Evolutionary conservation across 1,284 basidiomycete genomes (phyloP), one percentile per base, ranked within the genome.

Genomic region (Ceratobasidium theobromae): DNA sequence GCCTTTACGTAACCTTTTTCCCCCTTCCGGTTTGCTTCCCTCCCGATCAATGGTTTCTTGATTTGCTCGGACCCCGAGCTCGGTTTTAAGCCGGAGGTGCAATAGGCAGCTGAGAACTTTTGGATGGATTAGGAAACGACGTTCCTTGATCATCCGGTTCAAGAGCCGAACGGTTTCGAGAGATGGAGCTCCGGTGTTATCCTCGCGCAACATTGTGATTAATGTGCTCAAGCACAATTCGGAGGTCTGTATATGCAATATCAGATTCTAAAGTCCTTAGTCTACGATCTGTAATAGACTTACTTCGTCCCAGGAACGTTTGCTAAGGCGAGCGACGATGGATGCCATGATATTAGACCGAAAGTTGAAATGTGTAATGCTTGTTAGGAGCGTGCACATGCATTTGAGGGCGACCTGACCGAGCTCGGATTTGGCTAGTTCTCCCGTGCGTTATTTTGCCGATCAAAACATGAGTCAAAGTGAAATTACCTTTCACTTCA

Each of bases 341-440:
- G 89, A 88, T 67, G 86, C 88, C 84, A 98, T 92, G 71, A 99
- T 84, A 78, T 99, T 98, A 71, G 86, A 82, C 54, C 92, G 86
- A 77, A 97, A 99, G 80, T 99, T 99, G 84, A 99, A 99, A 77
- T 99, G 95, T 9, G 93, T 91, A 69, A 88, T 86, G 70, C 92
- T 86, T 21, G 82, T 81, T 11, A 95, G 80, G 48, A 99, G 82
- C 2, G 89, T 89, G 76, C 93, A 95, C 82, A 99, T 88, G 75
- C 89, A 93, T 73, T 85, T 87, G 53, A 99, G 79, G 35, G 89
- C 85, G 1, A 88, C 79, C 38, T 86, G 85, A 16, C 85, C 82
- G 14, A 98, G 78, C 46, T 89, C 86, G 55, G 83, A 58, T 48
- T 67, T 67, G 46, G 54, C 66, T 67, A 48, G 14, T 16, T 38